Evolutionary conservation across 2,329 filamentous ascomycete genomes (phyloP).

Genomic region (Aspergillus pseudoterreus): DNA sequence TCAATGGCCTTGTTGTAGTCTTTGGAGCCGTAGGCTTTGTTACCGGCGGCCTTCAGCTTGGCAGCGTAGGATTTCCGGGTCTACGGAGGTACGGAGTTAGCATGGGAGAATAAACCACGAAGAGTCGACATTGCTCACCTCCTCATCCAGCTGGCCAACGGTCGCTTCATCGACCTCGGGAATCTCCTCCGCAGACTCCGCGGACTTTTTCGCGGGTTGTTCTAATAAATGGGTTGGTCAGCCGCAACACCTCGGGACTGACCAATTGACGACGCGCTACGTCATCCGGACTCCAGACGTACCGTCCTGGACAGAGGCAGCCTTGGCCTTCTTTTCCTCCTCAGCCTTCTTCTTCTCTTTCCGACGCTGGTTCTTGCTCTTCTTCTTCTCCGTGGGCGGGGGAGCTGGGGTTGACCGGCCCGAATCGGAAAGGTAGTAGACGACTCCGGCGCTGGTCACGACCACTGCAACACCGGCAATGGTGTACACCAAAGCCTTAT

Average conservation of each 20-base stretch:
- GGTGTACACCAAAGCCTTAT: conserved; percentile 94
- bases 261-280: conserved; percentile 32
- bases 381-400: conserved; percentile 54
- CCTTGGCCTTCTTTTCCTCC: conserved; percentile 53
- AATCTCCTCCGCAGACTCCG: conserved; percentile 61
- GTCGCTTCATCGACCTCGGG: conserved; percentile 59
- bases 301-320: conserved; percentile 38
- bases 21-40: conserved; percentile 93
- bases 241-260: conserved; percentile 16
- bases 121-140: conserved; percentile 33
- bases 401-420: conserved; percentile 39
- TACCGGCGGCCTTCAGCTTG: conserved; percentile 91
- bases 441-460: conserved; percentile 82
- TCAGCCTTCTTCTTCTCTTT: conserved; percentile 61
- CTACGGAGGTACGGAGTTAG: conserved; percentile 34
- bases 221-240: conserved; percentile 20
- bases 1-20: conserved; percentile 92
- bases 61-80: conserved; percentile 82
- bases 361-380: conserved; percentile 85
- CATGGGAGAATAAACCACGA: not conserved
- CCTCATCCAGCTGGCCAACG: conserved; percentile 43
- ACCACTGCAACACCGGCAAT: conserved; percentile 92
- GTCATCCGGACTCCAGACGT: conserved; percentile 23
- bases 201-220: conserved; percentile 43
- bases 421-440: conserved; percentile 76